A percentile compares a stretch with the other conserved stretches of the same genome.
Evolutionary conservation across 1,139 yeast genomes (phyloP).

Genomic region (Hyphopichia wangnamkhiaoensis): DNA sequence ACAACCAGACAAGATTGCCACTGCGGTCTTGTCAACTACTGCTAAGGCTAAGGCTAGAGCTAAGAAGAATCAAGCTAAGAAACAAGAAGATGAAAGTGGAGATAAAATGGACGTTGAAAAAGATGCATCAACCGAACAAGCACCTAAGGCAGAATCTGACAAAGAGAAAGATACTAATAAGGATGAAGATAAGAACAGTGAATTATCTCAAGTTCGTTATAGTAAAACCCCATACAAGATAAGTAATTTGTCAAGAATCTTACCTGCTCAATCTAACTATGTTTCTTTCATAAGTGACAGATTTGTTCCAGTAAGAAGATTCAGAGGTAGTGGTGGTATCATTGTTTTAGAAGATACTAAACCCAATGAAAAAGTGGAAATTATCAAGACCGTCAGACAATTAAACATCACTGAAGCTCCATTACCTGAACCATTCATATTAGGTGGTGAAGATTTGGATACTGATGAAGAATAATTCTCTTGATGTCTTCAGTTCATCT

Average conservation of each 20-base stretch:
- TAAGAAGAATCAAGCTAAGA: slow-evolving; percentile 66
- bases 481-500: neutral
- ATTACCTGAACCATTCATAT: slow-evolving; percentile 80
- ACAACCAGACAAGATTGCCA: slow-evolving; percentile 85
- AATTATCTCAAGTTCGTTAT: slow-evolving; percentile 40
- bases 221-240: slow-evolving; percentile 66
- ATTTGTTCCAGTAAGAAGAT: slow-evolving; percentile 80
- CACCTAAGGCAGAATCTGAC: slow-evolving; percentile 20
- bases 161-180: slow-evolving; percentile 21
- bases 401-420: slow-evolving; percentile 84
- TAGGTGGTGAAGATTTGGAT: slow-evolving; percentile 52
- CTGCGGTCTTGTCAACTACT: slow-evolving; percentile 94
- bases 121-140: slow-evolving; percentile 12
- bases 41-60: slow-evolving; percentile 92
- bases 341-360: slow-evolving; percentile 72
- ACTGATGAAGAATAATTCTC: slow-evolving; percentile 26
- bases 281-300: slow-evolving; percentile 76
- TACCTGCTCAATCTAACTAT: slow-evolving; percentile 88
- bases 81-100: slow-evolving; percentile 37
- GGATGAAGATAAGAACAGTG: slow-evolving; percentile 27
- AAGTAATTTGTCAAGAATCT: slow-evolving; percentile 79
- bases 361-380: slow-evolving; percentile 65
- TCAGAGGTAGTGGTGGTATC: slow-evolving; percentile 79
- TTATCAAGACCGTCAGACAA: slow-evolving; percentile 86
- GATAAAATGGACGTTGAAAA: slow-evolving; percentile 30